Base-by-base conservation (phyloP, 2,329 filamentous ascomycete species). In the Gaeumannomyces sp. region DNA sequence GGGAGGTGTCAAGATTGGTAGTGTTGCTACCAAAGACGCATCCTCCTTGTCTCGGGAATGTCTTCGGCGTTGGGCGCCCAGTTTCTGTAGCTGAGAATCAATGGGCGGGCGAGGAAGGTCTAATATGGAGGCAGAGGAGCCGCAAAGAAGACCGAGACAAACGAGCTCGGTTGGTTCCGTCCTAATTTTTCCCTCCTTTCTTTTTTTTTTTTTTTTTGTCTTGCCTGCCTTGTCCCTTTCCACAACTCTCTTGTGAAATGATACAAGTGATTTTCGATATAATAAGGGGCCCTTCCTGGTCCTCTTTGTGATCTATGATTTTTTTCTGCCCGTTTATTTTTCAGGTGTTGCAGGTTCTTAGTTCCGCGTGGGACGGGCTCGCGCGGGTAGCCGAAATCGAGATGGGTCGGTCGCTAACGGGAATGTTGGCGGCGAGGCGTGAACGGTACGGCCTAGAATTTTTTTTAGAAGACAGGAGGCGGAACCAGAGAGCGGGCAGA, bases 1-100 rank as follows among this genome's bases (percentile, higher is more conserved):
- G 19, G 45, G 45, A 53, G 45, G 45, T 53, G 45, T 25, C 22
- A 25, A 22, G 22, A 53, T 53, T n/a, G 38, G 31, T 38, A 27
- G n/a, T 35, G 25, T 8, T 38, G 31, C 25, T 61, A 38, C 33
- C n/a, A 61, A 16, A 61, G 33, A 35, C 33, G 33, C 59, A 61
- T 61, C 59, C 59, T 45, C 59, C 27, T 45, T 45, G 33, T 61
- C 33, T 61, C 31, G n/a, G n/a, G 27, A 38, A 19, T n/a, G 59
- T 61, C 8, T 25, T 28, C 33, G 38, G 31, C 10, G 19, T 8
- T 53, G 45, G 45, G 8, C 22, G 45, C n/a, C 22, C n/a, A n/a
- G 45, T 25, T n/a, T 53, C 22, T 5, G 45, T 53, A 3, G 19
- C n/a, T 11, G 57, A 22, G 57, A 27, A 22, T 14, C 25, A 25